phyloP scores from a whole-genome alignment of 2,329 filamentous ascomycete genomes.

The Harringtonia aguacate region DNA sequence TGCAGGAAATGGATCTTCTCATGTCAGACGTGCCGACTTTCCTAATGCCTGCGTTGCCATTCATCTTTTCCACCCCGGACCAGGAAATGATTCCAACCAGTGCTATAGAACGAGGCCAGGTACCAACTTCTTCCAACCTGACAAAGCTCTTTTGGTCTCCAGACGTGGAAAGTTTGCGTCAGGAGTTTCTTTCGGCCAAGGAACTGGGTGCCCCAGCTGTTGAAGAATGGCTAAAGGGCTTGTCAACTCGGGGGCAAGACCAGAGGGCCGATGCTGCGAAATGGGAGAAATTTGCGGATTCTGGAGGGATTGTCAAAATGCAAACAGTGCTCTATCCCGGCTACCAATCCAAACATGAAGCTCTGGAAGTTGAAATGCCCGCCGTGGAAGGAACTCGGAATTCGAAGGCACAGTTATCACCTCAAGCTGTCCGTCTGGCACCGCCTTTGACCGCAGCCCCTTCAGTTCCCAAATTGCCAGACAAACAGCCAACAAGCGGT shows the following conservation, averaged over 20 bases:
- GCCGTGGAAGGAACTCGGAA: no score
- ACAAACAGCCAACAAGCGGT: no score
- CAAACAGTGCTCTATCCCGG: slow-evolving; percentile 19
- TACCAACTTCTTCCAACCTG: slow-evolving; percentile 37
- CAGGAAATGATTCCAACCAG: slow-evolving; percentile 48
- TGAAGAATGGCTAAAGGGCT: slow-evolving; percentile 72
- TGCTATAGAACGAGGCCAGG: slow-evolving; percentile 38
- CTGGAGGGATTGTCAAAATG: slow-evolving; percentile 30
- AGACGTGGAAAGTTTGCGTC: slow-evolving; percentile 51
- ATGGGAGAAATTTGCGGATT: slow-evolving; percentile 64
- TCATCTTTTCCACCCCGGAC: slow-evolving; percentile 52
- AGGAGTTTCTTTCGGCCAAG: slow-evolving; percentile 53
- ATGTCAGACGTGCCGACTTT: slow-evolving; percentile 47
- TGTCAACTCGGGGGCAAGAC: slow-evolving; percentile 52
- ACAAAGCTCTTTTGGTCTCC: slow-evolving; percentile 55
- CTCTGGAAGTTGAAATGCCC: no score
- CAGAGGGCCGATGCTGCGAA: slow-evolving; percentile 50
- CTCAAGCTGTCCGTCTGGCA: no score
- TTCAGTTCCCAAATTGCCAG: no score
- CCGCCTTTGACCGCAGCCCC: no score
- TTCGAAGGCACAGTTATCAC: no score
- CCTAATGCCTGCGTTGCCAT: slow-evolving; percentile 58
- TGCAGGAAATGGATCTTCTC: slow-evolving; percentile 60
- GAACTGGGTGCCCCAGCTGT: slow-evolving; percentile 55
- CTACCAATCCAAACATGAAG: slow-evolving; percentile 8